Evolutionary conservation across 106 monocot species (phyloP).

Genomic region (Allium sativum): DNA sequence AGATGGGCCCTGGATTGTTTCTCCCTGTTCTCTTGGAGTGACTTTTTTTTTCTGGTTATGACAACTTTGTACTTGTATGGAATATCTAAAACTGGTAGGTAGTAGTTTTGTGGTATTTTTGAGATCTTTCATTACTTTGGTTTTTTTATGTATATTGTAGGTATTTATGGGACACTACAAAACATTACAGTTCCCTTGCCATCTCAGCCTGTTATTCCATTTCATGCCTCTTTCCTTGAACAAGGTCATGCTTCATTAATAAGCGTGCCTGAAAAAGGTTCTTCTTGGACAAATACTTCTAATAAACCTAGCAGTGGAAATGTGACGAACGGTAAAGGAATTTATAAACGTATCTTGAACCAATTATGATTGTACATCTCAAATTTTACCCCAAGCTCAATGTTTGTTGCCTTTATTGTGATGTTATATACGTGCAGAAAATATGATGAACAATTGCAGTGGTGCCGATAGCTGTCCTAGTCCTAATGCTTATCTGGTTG

Average conservation of each 20-base stretch:
- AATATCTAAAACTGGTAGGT: conserved; percentile 75
- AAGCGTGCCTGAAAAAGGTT: conserved; percentile 46
- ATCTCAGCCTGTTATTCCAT: conserved; percentile 28
- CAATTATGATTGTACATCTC: background rate
- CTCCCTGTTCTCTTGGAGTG: too few species aligned
- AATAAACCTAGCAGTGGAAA: conserved; percentile 34
- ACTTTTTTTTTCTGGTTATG: too few species aligned
- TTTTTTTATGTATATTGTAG: background rate
- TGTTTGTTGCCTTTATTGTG: background rate
- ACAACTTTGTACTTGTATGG: too few species aligned
- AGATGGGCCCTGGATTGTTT: too few species aligned
- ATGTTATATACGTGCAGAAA: conserved; percentile 33
- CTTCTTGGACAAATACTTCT: conserved; percentile 55
- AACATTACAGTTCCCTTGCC: conserved; percentile 27
- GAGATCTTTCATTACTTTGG: background rate
- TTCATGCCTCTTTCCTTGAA: conserved; percentile 47
- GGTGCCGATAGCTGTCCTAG: conserved; percentile 36
- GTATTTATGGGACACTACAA: background rate
- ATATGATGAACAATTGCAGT: conserved; percentile 54
- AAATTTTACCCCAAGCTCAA: background rate
- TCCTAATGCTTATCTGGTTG: conserved; percentile 23
- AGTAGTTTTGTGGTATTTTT: background rate
- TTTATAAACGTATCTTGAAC: background rate
- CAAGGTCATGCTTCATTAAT: conserved; percentile 27
- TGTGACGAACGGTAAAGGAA: conserved; percentile 38